Base-by-base conservation (phyloP, 108 stramenopile species). In the Stephanodiscus triporus region DNA sequence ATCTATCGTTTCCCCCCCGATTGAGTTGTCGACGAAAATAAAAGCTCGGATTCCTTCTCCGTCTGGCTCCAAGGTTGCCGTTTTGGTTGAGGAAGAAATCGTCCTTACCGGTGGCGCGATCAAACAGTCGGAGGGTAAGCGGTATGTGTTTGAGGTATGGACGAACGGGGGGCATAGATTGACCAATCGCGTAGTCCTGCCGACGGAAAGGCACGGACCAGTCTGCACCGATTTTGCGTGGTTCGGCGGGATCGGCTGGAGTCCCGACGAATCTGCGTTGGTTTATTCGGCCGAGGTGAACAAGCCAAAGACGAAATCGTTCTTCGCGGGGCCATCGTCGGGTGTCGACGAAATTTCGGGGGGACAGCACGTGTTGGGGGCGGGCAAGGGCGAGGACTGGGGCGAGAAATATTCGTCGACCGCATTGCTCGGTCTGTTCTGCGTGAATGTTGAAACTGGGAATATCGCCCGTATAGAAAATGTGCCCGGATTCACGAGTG, bases 211-310 rank as follows among this genome's bases (percentile, higher is more conserved):
- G 13, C 89, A 93, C 76, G 92, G 92, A 5, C 71, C 68, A 23
- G 70, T 93, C 10, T 86, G 88, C 55, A 77, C 75, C 9, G 88
- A 93, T 66, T 59, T 84, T 24, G 71, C 64, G 10, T 86, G 86
- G 77, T 92, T 92, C 70, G 91, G 91, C 17, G 63, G 76, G 2
- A 85, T 90, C 14, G 36, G 63, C 34, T 93, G 89, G 89, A 88
- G 63, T 68, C 66, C 73, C 0, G 78, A 89, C 37, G 92, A 93
- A 70, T 75, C 78, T 19, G 84, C 51, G 10, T 32, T 90, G 9
- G 80, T 91, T 14, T 93, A 93, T 67, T 51, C 71, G 3, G 92
- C 92, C 2, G 92, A 91, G 81, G 81, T 87, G 13, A 70, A 72
- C 14, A 63, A 79, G 40, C 84, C 86, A 17, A 66, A 70, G 50